Conservation (phyloP, 176 grass and related monocot genomes). For the Avena sativa region DNA sequence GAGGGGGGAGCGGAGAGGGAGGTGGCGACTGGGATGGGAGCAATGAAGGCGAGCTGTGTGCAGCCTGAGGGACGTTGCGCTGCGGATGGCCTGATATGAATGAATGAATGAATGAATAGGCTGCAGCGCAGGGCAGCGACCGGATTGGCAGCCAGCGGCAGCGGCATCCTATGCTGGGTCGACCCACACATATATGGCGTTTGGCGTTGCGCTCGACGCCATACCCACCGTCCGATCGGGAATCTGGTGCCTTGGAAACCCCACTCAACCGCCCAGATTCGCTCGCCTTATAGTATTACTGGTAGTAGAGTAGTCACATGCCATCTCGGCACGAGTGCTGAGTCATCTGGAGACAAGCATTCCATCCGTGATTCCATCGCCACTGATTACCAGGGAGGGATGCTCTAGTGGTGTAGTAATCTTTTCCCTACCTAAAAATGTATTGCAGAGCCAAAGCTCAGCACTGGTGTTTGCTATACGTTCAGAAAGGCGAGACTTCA, state of each 20-base stretch:
- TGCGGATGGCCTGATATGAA: constrained; percentile 4
- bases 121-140: not conserved
- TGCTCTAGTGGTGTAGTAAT: no score
- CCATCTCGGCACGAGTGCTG: not conserved
- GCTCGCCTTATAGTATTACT: no score
- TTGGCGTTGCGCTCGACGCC: not conserved
- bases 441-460: no score
- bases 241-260: constrained; percentile 13
- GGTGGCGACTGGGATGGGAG: not conserved
- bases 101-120: not conserved
- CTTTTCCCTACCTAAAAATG: no score
- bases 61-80: not conserved
- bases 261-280: not conserved
- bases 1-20: not conserved
- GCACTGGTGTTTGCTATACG: no score
- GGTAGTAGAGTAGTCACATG: not conserved
- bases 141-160: constrained; percentile 16
- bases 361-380: no score
- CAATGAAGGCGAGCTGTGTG: constrained; percentile 10
- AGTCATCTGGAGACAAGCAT: not conserved
- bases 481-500: no score
- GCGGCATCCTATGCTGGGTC: constrained; percentile 35
- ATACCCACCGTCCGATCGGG: not conserved
- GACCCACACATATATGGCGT: not conserved
- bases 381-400: no score